Conservation (phyloP, 73 alveolate genomes). For the Paramecium bursaria region DNA sequence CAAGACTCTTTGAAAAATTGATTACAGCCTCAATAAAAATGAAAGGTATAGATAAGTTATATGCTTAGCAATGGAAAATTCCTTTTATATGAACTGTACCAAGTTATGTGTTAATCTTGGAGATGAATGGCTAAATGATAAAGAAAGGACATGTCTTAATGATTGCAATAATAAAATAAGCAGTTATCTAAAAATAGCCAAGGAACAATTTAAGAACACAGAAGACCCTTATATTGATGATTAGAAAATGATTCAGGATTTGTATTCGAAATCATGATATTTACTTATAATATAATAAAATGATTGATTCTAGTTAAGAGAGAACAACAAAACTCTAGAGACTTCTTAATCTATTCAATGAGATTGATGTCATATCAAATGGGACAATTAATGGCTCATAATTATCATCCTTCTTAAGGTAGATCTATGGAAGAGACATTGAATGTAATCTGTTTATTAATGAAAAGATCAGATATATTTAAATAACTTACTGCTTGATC, state of each 20-base stretch:
- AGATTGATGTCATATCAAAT: too few species aligned
- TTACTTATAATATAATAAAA: too few species aligned
- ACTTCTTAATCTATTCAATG: too few species aligned
- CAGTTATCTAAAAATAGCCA: conserved; percentile 10
- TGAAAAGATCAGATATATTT: conserved; percentile 17
- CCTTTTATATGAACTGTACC: conserved; percentile 25
- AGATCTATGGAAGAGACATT: too few species aligned
- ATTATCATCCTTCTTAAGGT: too few species aligned
- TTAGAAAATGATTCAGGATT: too few species aligned
- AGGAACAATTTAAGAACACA: conserved; percentile 1
- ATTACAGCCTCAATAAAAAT: conserved; percentile 4
- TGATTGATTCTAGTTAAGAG: too few species aligned
- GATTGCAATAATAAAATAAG: conserved; percentile 48
- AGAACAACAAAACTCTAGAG: too few species aligned
- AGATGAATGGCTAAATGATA: conserved; percentile 60
- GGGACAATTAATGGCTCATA: too few species aligned
- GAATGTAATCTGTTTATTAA: too few species aligned
- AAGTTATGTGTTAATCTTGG: conserved; percentile 6
- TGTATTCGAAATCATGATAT: too few species aligned
- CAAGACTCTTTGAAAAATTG: not conserved
- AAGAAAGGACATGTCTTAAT: conserved; percentile 34
- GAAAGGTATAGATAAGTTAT: conserved; percentile 27
- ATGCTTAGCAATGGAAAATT: conserved; percentile 19
- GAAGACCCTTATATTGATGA: too few species aligned
- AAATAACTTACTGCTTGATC: conserved; percentile 6